Evolutionary conservation across 352 stramenopile species (phyloP), one percentile per base, ranked within the genome.

Genomic region (Phytophthora pistaciae): DNA sequence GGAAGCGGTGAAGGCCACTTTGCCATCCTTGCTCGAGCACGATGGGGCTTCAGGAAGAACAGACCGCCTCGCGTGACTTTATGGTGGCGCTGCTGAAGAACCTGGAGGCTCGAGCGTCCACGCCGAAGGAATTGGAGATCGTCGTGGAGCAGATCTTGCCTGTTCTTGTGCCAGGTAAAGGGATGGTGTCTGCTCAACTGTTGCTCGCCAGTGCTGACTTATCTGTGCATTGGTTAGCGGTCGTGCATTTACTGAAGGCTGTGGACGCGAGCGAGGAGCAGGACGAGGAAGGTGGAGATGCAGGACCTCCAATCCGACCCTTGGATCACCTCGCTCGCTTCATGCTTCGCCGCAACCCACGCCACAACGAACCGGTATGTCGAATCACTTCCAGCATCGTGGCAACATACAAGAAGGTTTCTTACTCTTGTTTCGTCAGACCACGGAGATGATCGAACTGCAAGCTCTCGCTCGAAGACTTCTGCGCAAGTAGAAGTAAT

Each of bases 291-390:
- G 72, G 64, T 29, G 76, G 87, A 62, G 71, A 82, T 46, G 66
- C 66, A 25, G 71, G 67, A 11, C 68, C 77, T 23, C 62, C 68
- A 16, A 83, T 93, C 58, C 75, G 83, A 25, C 84, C 85, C 9
- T 64, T 95, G 8, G 78, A 93, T 68, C 84, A 93, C 64, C 68
- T 93, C 25, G 84, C 85, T 52, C 83, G 79, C 29, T 93, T 83
- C 66, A 70, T 95, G 36, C 68, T 90, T 42, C 82, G 87, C 14
- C 80, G 90, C 29, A 94, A 94, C 52, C 82, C 84, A n/a, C 72
- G 75, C 21, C 77, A 91, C 48, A 61, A 57, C 3, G 67, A 91
- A 50, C 74, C 74, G 18, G 87, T 92, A 70, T 6, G 84, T 77
- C 18, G 44, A 52, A 27, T 16, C 16, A 16, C 40, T 20, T 48